Conservation (phyloP, 2,329 filamentous ascomycete genomes). For the Fusarium secorum region DNA sequence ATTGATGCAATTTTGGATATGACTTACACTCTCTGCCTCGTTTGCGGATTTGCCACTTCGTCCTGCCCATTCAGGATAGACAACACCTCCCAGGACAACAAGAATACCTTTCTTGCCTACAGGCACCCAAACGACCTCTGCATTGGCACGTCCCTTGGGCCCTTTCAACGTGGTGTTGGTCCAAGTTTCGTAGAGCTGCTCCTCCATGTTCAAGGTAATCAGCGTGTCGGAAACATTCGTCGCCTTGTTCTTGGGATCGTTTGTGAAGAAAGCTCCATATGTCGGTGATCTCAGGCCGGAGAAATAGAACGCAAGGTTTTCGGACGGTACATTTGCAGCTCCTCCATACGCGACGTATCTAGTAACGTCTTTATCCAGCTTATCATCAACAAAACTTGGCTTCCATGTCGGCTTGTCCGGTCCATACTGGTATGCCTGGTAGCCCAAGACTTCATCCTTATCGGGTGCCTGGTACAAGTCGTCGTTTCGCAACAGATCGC, state of each 20-base stretch:
- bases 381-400: constrained; percentile 52
- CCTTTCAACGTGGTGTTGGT: constrained; percentile 59
- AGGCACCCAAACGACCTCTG: constrained; percentile 78
- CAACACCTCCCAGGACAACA: constrained; percentile 79
- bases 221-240: constrained; percentile 62
- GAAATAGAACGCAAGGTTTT: constrained; percentile 77
- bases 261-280: constrained; percentile 58
- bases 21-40: constrained; percentile 46
- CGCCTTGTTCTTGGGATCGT: constrained; percentile 48
- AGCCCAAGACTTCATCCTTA: constrained; percentile 56
- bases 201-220: constrained; percentile 67
- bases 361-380: constrained; percentile 58
- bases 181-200: constrained; percentile 61
- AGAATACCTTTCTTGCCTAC: constrained; percentile 79
- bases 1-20: background rate
- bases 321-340: constrained; percentile 70
- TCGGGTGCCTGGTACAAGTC: constrained; percentile 49
- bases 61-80: constrained; percentile 60
- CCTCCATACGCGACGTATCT: constrained; percentile 72
- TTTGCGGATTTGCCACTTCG: constrained; percentile 41
- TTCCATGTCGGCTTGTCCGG: constrained; percentile 52
- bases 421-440: constrained; percentile 63
- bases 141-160: constrained; percentile 65
- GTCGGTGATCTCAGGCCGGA: constrained; percentile 64
- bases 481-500: constrained; percentile 52